A percentile compares a stretch with the other conserved stretches of the same genome.
phyloP scores from a whole-genome alignment of 306 rosid genomes.

The Styphnolobium japonicum region DNA sequence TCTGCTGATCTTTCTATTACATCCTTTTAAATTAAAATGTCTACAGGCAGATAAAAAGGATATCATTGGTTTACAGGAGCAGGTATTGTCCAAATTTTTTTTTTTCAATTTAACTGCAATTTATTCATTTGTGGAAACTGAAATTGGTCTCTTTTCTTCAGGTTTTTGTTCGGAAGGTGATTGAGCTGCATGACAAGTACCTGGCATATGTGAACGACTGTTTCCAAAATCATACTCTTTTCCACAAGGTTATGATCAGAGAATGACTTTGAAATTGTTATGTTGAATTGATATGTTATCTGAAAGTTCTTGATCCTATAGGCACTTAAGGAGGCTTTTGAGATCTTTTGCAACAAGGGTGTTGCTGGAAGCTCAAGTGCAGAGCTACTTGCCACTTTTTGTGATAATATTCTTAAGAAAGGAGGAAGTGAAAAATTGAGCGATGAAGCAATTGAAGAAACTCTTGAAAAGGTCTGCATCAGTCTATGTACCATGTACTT shows the following conservation, averaged over 20 bases:
- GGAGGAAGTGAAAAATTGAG: slow-evolving; percentile 96
- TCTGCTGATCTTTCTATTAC: slow-evolving; percentile 22
- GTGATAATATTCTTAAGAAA: slow-evolving; percentile 92
- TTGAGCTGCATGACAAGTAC: slow-evolving; percentile 91
- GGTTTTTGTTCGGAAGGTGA: slow-evolving; percentile 83
- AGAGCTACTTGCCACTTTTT: slow-evolving; percentile 89
- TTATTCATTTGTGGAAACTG: slow-evolving; percentile 9
- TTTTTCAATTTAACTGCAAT: neutral
- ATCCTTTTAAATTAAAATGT: slow-evolving; percentile 18
- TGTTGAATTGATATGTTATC: slow-evolving; percentile 5
- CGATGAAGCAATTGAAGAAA: slow-evolving; percentile 93
- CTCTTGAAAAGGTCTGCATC: slow-evolving; percentile 78
- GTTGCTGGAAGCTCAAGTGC: slow-evolving; percentile 94
- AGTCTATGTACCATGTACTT: slow-evolving; percentile 18
- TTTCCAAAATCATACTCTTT: slow-evolving; percentile 81
- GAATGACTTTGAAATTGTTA: neutral
- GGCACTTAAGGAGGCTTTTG: slow-evolving; percentile 98
- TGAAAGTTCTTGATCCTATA: slow-evolving; percentile 27
- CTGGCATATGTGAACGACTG: slow-evolving; percentile 76
- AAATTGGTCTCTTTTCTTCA: slow-evolving; percentile 47
- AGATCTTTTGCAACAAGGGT: slow-evolving; percentile 83
- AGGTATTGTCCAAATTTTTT: slow-evolving; percentile 37
- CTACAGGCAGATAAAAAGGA: slow-evolving; percentile 83
- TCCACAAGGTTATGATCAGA: slow-evolving; percentile 78
- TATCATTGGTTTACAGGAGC: slow-evolving; percentile 76